Percentiles rank a stretch among this genome's conserved stretches.
These are phyloP conservation scores for Penicillium sp. DNA, from an alignment of 2,329 filamentous ascomycete species.

Conservation along the genomic window DNA sequence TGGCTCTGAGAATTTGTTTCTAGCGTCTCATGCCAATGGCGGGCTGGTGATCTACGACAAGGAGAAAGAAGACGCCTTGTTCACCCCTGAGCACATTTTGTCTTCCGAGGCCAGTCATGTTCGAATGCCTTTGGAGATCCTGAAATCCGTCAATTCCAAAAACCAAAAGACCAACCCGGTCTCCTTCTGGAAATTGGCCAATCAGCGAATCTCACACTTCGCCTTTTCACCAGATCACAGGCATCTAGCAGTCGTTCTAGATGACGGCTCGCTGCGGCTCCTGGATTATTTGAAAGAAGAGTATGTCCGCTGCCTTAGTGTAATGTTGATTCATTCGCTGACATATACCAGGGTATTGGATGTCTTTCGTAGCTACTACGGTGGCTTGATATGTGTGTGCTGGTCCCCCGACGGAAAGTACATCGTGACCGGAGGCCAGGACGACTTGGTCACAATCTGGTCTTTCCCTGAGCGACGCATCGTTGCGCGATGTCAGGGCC, in stretches of 20 bases:
- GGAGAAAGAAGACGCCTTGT: constrained; percentile 82
- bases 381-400: constrained; percentile 84
- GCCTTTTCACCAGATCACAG: constrained; percentile 85
- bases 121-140: constrained; percentile 56
- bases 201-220: constrained; percentile 83
- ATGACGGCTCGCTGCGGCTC: constrained; percentile 82
- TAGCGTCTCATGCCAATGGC: constrained; percentile 88
- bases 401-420: constrained; percentile 98
- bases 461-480: constrained; percentile 75
- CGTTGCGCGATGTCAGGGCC: constrained; percentile 87
- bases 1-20: constrained; percentile 84
- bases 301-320: constrained; percentile 46
- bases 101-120: constrained; percentile 20
- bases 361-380: constrained; percentile 86
- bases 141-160: constrained; percentile 87
- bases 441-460: constrained; percentile 96
- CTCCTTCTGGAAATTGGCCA: constrained; percentile 85
- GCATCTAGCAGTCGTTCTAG: constrained; percentile 82
- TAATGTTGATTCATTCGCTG: not conserved
- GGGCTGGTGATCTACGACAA: constrained; percentile 93
- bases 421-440: constrained; percentile 88
- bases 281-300: constrained; percentile 89
- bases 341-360: constrained; percentile 63
- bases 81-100: constrained; percentile 58
- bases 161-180: constrained; percentile 93